These are phyloP conservation scores for Bretziella fagacearum DNA, from an alignment of 2,329 filamentous ascomycete species.

Conservation along the genomic window DNA sequence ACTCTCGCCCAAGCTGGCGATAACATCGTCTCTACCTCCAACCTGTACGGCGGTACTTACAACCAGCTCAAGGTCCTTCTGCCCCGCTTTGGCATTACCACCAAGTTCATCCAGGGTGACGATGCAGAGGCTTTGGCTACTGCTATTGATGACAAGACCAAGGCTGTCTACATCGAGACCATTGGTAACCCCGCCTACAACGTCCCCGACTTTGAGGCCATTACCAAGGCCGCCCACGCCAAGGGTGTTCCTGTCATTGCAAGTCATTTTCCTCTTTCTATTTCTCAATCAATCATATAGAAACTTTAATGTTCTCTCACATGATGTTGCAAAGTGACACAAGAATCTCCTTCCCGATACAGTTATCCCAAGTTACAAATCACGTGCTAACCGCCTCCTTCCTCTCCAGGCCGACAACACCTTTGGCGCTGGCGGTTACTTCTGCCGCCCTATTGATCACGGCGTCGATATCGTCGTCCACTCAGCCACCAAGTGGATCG, in stretches of 20 bases:
- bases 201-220: constrained; percentile 75
- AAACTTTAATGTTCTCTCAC: no score
- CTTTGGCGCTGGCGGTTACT: constrained; percentile 85
- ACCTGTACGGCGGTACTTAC: constrained; percentile 89
- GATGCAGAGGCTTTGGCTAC: constrained; percentile 60
- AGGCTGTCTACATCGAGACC: constrained; percentile 79
- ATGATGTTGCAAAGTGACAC: no score
- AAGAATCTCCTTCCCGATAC: no score
- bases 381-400: no score
- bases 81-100: constrained; percentile 69
- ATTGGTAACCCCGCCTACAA: constrained; percentile 93
- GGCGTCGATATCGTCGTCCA: constrained; percentile 90
- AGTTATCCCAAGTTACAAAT: no score
- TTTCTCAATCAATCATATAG: no score
- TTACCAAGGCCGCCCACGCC: constrained; percentile 59
- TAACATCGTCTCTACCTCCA: constrained; percentile 83
- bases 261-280: constrained; percentile 18
- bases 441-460: constrained; percentile 69
- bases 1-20: constrained; percentile 76
- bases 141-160: constrained; percentile 82
- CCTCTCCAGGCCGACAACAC: constrained; percentile 67
- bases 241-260: constrained; percentile 50
- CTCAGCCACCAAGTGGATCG: constrained; percentile 94
- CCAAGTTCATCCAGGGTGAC: constrained; percentile 77
- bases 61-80: constrained; percentile 92